A percentile compares a stretch with the other conserved stretches of the same genome.
These are phyloP conservation scores for Monilinia laxa DNA, from an alignment of 2,329 filamentous ascomycete species.

Conservation along the genomic window DNA sequence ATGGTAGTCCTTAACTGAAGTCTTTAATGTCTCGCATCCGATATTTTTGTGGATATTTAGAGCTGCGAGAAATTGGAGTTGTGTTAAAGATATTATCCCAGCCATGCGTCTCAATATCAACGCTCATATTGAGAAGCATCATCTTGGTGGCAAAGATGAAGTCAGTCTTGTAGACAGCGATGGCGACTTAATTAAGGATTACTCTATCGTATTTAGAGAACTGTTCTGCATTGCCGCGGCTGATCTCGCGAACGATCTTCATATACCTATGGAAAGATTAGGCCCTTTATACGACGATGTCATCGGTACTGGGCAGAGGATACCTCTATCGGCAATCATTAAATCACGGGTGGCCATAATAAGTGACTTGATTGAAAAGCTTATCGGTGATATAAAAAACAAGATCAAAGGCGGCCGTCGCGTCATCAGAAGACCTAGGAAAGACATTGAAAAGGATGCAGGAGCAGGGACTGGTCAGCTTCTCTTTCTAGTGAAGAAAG, in stretches of 20 bases:
- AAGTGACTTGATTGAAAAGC: slow-evolving; percentile 11
- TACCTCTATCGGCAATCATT: slow-evolving; percentile 14
- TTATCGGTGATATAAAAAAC: slow-evolving; percentile 14
- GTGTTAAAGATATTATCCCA: slow-evolving; percentile 65
- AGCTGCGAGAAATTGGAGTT: slow-evolving; percentile 74
- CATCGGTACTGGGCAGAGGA: slow-evolving; percentile 57
- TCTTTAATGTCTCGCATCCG: slow-evolving; percentile 72
- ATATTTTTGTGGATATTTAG: slow-evolving; percentile 87
- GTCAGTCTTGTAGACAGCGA: slow-evolving; percentile 53
- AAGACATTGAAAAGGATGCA: slow-evolving; percentile 19
- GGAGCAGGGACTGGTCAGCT: slow-evolving; percentile 51
- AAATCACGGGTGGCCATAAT: slow-evolving; percentile 11
- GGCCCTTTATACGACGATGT: slow-evolving; percentile 77
- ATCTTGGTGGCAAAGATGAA: slow-evolving; percentile 41
- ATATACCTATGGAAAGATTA: slow-evolving; percentile 59
- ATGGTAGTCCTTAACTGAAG: slow-evolving; percentile 61
- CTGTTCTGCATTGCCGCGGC: slow-evolving; percentile 78
- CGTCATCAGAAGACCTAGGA: slow-evolving; percentile 13
- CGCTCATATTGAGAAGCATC: slow-evolving; percentile 44
- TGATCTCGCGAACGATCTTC: slow-evolving; percentile 67
- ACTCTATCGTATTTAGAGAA: slow-evolving; percentile 76
- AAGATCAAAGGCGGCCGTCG: slow-evolving; percentile 21
- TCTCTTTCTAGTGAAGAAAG: slow-evolving; percentile 72
- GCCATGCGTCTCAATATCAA: slow-evolving; percentile 72
- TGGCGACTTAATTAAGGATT: slow-evolving; percentile 62